Evolutionary conservation across 179 eudicot species (phyloP).

Genomic region (Patellifolia procumbens): DNA sequence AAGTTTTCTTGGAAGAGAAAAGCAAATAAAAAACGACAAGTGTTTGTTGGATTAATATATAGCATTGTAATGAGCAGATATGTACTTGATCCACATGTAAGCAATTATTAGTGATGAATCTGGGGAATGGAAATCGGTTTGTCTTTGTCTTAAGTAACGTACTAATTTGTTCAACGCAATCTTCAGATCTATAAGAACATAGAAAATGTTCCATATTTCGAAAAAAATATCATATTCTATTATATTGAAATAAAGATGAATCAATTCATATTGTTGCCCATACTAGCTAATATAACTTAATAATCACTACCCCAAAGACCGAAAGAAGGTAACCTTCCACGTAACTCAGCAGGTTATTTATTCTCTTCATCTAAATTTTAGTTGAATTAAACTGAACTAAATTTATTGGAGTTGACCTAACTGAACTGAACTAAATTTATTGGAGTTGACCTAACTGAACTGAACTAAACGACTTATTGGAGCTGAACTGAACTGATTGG

Average conservation of each 20-base stretch:
- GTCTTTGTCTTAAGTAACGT: constrained; percentile 11
- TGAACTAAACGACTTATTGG: no score
- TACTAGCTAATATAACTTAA: no score
- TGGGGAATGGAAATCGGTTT: not conserved
- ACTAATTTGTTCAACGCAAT: constrained; percentile 10
- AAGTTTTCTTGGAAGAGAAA: no score
- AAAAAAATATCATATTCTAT: not conserved
- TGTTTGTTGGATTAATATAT: not conserved
- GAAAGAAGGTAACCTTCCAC: no score
- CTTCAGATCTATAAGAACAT: constrained; percentile 1
- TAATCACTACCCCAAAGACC: no score
- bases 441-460: no score
- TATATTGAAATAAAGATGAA: not conserved
- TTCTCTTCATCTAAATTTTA: no score
- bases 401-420: no score
- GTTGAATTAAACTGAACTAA: no score
- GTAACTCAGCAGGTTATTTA: no score
- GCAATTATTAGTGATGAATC: not conserved
- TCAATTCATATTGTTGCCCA: not conserved
- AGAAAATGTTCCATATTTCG: not conserved
- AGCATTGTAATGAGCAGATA: constrained; percentile 4
- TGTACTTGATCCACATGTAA: constrained; percentile 4
- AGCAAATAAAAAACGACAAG: not conserved
- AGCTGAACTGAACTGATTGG: no score
- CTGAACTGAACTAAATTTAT: no score